These are phyloP conservation scores for Polygonum maritimum DNA, from an alignment of 148 eudicot species.

Conservation along the genomic window DNA sequence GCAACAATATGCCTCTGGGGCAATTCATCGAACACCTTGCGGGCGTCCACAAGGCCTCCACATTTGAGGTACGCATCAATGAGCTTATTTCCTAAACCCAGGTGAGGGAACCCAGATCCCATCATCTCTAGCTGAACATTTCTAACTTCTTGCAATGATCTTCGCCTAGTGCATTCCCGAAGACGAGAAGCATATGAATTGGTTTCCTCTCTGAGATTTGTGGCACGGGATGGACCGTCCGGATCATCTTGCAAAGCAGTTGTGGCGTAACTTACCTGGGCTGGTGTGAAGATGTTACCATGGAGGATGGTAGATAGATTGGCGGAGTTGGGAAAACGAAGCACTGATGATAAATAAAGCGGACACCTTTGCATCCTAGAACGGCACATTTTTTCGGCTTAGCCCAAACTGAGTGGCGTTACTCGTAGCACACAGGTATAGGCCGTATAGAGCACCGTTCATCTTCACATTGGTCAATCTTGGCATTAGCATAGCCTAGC, in stretches of 20 bases:
- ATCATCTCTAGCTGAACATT: constrained; percentile 24
- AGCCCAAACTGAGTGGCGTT: not conserved
- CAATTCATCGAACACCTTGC: constrained; percentile 32
- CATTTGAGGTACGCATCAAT: constrained; percentile 20
- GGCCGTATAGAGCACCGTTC: too few species aligned
- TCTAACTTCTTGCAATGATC: constrained; percentile 13
- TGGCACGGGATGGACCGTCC: not conserved
- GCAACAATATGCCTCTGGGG: constrained; percentile 27
- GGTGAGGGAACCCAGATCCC: constrained; percentile 19
- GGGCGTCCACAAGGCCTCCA: constrained; percentile 26
- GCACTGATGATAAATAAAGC: not conserved
- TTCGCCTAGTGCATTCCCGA: constrained; percentile 16
- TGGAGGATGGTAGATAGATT: not conserved
- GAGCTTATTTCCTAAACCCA: constrained; percentile 24
- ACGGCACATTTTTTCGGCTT: not conserved
- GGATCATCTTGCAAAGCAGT: not conserved
- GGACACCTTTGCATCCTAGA: constrained; percentile 1
- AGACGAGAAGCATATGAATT: constrained; percentile 15
- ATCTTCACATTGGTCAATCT: too few species aligned
- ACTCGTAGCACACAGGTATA: too few species aligned
- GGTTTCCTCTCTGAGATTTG: constrained; percentile 12
- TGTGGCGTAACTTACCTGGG: not conserved
- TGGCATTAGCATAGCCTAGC: too few species aligned
- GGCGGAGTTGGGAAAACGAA: not conserved
- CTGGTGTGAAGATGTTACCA: not conserved